Evolutionary conservation across 2,329 filamentous ascomycete genomes (phyloP).

Genomic region (Fusarium beomiforme): DNA sequence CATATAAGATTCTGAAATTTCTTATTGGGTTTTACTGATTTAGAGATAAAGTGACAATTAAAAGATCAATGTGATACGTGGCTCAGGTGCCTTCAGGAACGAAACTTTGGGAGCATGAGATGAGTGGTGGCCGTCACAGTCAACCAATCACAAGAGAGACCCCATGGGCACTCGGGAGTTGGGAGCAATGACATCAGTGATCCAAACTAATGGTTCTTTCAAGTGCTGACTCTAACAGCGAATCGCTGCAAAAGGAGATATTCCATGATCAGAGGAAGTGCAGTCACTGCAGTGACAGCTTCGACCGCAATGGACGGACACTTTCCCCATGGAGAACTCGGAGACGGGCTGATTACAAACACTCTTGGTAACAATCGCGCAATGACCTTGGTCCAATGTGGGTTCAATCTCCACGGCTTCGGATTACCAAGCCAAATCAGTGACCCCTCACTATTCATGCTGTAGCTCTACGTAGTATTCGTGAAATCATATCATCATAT

Average conservation of each 20-base stretch:
- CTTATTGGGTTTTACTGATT: no score
- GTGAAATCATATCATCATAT: slow-evolving; percentile 5
- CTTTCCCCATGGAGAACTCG: neutral
- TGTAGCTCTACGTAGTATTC: neutral
- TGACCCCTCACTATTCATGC: slow-evolving; percentile 15
- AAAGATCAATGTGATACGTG: neutral
- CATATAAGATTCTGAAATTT: no score
- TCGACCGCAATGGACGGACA: neutral
- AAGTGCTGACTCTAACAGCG: neutral
- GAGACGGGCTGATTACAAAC: slow-evolving; percentile 25
- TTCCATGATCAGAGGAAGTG: neutral
- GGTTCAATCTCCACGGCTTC: slow-evolving; percentile 7
- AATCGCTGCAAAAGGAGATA: neutral
- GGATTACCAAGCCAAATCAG: slow-evolving; percentile 19
- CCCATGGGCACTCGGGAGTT: neutral
- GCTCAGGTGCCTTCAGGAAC: neutral
- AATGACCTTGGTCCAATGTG: slow-evolving; percentile 11
- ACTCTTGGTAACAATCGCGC: slow-evolving; percentile 14
- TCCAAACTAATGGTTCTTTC: neutral
- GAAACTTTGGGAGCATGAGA: no score
- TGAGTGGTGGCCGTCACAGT: rapidly evolving
- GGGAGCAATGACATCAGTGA: slow-evolving; percentile 14
- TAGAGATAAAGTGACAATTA: neutral
- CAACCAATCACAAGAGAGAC: neutral
- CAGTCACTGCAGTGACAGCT: neutral